Conservation (phyloP, 75 land plant species). For the Sequoia sempervirens region DNA sequence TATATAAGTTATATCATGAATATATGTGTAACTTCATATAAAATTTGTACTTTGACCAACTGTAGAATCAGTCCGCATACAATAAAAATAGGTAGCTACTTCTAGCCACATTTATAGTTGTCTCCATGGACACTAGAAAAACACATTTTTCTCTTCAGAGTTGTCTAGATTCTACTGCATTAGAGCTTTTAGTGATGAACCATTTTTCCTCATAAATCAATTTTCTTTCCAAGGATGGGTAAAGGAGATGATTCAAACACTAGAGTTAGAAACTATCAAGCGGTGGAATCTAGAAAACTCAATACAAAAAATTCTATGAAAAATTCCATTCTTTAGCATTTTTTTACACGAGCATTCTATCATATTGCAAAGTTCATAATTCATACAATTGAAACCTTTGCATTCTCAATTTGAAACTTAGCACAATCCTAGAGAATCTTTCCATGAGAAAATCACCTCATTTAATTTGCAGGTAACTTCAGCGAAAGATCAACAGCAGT, state of each 20-base stretch:
- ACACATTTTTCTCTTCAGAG: not conserved
- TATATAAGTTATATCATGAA: no score
- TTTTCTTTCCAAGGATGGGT: no score
- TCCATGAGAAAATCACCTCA: not conserved
- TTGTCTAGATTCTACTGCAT: not conserved
- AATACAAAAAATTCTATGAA: not conserved
- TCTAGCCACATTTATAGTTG: not conserved
- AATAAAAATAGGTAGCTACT: not conserved
- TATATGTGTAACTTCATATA: not conserved
- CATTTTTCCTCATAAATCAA: no score
- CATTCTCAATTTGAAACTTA: not conserved
- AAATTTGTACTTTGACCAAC: not conserved
- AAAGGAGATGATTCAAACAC: not conserved
- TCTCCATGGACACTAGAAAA: not conserved
- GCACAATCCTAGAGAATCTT: not conserved
- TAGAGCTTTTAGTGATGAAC: not conserved
- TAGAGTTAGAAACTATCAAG: not conserved
- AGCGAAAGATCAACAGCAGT: conserved; percentile 83
- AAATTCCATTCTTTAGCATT: not conserved
- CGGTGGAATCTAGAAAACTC: not conserved
- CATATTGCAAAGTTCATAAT: not conserved
- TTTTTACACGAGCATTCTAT: not conserved
- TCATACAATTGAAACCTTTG: not conserved
- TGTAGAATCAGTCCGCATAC: not conserved
- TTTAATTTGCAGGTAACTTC: conserved; percentile 73